These are phyloP conservation scores for Tolypocladium amazonense DNA, from an alignment of 2,329 filamentous ascomycete species.

Conservation along the genomic window DNA sequence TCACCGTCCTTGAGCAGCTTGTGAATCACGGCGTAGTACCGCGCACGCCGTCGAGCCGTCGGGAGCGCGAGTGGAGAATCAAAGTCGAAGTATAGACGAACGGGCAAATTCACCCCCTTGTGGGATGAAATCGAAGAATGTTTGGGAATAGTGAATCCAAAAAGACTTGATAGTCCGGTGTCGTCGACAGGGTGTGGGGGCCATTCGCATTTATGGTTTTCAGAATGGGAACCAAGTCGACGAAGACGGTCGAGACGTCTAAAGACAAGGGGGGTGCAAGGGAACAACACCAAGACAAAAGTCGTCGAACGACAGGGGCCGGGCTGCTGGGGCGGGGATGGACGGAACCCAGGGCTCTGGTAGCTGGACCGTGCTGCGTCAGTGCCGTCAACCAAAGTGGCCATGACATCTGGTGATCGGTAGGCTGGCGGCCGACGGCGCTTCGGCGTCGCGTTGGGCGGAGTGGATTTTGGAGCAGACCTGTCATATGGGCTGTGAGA, in stretches of 20 bases:
- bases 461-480: slow-evolving; percentile 17
- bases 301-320: slow-evolving; percentile 3
- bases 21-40: background rate
- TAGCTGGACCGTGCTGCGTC: slow-evolving; percentile 6
- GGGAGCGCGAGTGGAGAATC: background rate
- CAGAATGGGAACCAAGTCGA: slow-evolving; percentile 2
- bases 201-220: slow-evolving; percentile 23
- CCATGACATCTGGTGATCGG: slow-evolving; percentile 13
- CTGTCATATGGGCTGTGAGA: slow-evolving; percentile 24
- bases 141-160: background rate
- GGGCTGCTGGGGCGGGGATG: slow-evolving; percentile 7
- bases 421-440: slow-evolving; percentile 12
- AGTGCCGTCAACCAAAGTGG: slow-evolving; percentile 7
- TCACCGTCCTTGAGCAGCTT: background rate
- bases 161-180: background rate
- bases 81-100: background rate
- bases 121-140: background rate
- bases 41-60: background rate
- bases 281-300: slow-evolving; percentile 3
- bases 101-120: background rate
- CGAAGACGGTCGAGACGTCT: background rate
- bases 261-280: slow-evolving; percentile 2
- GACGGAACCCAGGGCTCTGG: slow-evolving; percentile 9
- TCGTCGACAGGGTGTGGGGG: slow-evolving; percentile 12
- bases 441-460: slow-evolving; percentile 9